phyloP scores from a whole-genome alignment of 2,329 filamentous ascomycete genomes.

The Paracoccidioides brasiliensis region DNA sequence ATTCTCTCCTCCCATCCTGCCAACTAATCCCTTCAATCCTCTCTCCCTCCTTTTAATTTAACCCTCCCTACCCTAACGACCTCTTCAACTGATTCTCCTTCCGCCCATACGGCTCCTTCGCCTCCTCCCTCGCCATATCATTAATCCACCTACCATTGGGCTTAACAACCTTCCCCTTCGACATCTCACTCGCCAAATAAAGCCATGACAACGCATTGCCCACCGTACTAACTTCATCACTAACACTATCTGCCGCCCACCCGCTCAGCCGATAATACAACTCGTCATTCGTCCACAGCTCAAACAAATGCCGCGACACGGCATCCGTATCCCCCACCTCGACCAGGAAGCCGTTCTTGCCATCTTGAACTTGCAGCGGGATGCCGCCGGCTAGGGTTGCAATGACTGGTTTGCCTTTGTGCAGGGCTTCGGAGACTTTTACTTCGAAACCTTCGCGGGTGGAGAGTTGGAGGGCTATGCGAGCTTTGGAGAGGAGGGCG shows the following conservation, averaged over 20 bases:
- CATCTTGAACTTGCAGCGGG: conserved; percentile 60
- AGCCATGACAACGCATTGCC: conserved; percentile 66
- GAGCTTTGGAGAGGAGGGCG: conserved; percentile 56
- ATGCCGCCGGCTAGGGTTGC: conserved; percentile 67
- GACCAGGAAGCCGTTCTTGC: conserved; percentile 61
- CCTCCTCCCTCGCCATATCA: conserved; percentile 57
- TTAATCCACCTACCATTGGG: conserved; percentile 58
- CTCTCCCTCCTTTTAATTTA: neutral
- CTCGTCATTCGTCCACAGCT: conserved; percentile 21
- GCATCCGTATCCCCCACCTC: conserved; percentile 55
- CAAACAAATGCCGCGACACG: conserved; percentile 35
- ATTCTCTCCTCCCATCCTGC: neutral
- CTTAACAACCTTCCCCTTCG: conserved; percentile 43
- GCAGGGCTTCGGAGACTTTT: conserved; percentile 71
- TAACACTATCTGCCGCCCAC: conserved; percentile 53
- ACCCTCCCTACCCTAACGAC: conserved; percentile 6
- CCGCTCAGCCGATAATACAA: conserved; percentile 54
- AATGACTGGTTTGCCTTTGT: conserved; percentile 67
- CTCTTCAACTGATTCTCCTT: conserved; percentile 46
- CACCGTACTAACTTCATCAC: conserved; percentile 69
- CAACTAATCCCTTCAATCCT: neutral
- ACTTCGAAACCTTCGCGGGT: conserved; percentile 76
- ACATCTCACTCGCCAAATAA: conserved; percentile 58
- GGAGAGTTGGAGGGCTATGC: conserved; percentile 64
- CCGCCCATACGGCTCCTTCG: conserved; percentile 44